phyloP scores from a whole-genome alignment of 2,329 filamentous ascomycete species.

The Hymenoscyphus albidus region DNA sequence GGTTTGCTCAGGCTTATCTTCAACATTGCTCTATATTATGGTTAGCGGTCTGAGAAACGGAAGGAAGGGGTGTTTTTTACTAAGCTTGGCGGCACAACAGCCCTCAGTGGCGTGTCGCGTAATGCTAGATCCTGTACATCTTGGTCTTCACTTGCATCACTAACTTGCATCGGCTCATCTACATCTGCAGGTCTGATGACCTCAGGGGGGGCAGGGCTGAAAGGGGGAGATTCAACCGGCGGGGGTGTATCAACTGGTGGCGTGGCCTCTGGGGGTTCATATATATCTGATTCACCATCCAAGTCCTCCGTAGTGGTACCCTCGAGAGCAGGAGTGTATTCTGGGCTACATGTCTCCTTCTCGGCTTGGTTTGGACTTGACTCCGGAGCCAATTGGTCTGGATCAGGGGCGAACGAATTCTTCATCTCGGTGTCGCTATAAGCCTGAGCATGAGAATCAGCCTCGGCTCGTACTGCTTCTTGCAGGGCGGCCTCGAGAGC shows the following conservation, averaged over 20 bases:
- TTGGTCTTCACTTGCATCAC: slow-evolving; percentile 16
- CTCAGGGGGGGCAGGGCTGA: slow-evolving; percentile 39
- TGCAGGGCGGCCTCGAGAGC: slow-evolving; percentile 30
- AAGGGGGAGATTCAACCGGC: slow-evolving; percentile 37
- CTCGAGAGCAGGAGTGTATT: slow-evolving; percentile 27
- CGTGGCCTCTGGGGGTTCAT: slow-evolving; percentile 50
- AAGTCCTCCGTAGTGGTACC: slow-evolving; percentile 10
- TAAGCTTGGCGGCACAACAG: slow-evolving; percentile 17
- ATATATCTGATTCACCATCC: slow-evolving; percentile 44
- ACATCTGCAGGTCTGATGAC: slow-evolving; percentile 25
- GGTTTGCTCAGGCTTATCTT: slow-evolving; percentile 12
- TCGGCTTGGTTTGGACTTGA: slow-evolving; percentile 12
- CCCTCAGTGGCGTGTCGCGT: background rate
- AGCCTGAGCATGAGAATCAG: slow-evolving; percentile 21
- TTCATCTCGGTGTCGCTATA: slow-evolving; percentile 27
- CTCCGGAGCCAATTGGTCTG: slow-evolving; percentile 15
- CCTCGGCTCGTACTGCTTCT: slow-evolving; percentile 30
- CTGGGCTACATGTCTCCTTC: slow-evolving; percentile 22
- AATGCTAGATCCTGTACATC: background rate
- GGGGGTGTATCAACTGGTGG: slow-evolving; percentile 22
- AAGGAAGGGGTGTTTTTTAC: slow-evolving; percentile 23
- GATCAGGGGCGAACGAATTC: slow-evolving; percentile 23
- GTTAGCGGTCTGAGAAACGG: slow-evolving; percentile 22
- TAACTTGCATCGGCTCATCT: slow-evolving; percentile 30
- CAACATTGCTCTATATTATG: slow-evolving; percentile 16